Base-by-base conservation (phyloP, 495 filamentous ascomycete species). In the Penicillium paradoxum region DNA sequence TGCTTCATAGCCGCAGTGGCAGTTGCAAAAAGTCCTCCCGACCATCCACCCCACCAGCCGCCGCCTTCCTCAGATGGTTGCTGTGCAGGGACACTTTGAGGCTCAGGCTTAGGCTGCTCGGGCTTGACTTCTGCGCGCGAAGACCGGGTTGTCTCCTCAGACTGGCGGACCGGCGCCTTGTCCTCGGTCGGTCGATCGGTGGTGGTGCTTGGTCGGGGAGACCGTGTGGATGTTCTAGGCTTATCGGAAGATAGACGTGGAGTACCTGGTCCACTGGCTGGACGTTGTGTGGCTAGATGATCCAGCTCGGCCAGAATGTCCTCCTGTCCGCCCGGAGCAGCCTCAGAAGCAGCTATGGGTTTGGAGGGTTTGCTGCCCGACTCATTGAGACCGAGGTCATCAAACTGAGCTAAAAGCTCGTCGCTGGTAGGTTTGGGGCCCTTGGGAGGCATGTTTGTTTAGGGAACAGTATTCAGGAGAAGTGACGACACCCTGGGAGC, bases 281-380 rank as follows among this genome's bases (percentile, higher is more conserved):
- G 77, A 29, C 84, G 79, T 59, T 87, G 80, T 51, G 82, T 75
- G 46, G 84, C 83, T 46, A 95, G 83, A 53, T 85, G 83, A 62
- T 89, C 88, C 51, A 98, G 82, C 55, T 97, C 91, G 41, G 89
- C 88, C 34, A 98, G 83, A 48, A 89, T 78, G 60, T 96, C 90
- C 39, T 66, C 63, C 46, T 81, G 71, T 29, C 75, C 75, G 27
- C 71, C 64, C 53, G 83, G 53, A 8, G 72, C 55, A 79, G 74
- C 40, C 69, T 73, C 43, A 69, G 60, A 17, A 38, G 60, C 56
- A 29, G 65, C 45, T 53, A 79, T 72, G 29, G 78, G 47, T 56
- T 79, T 81, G 40, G 76, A 59, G 37, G 73, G 57, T 54, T 58
- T 71, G 45, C 63, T 58, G 30, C 54, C 55, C 11, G 62, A 33